Percentiles rank a stretch among this genome's conserved stretches.
These are phyloP conservation scores for Fusarium zealandicum DNA, from an alignment of 2,329 filamentous ascomycete genomes.

Conservation along the genomic window DNA sequence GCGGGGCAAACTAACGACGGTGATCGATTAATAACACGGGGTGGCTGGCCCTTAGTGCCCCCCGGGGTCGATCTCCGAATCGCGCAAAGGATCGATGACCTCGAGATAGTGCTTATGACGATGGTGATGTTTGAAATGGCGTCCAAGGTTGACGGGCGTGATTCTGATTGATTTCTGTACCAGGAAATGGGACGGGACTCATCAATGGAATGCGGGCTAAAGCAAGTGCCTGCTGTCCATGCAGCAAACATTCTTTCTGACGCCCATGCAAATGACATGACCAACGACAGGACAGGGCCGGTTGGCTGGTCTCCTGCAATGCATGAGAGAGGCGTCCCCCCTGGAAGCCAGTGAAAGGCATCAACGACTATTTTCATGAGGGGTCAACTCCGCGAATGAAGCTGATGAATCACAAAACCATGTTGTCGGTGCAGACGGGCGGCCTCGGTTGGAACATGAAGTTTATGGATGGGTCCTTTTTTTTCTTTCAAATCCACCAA, in stretches of 20 bases:
- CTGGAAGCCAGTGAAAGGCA: background rate
- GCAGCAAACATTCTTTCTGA: background rate
- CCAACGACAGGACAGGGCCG: background rate
- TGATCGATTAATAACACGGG: conserved; percentile 9
- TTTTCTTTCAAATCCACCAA: background rate
- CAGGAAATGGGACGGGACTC: no score
- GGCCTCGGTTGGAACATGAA: background rate
- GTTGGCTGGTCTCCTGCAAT: conserved; percentile 1
- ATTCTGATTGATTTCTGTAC: no score
- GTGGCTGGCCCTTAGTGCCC: background rate
- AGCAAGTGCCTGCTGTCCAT: background rate
- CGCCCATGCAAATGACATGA: conserved; percentile 1
- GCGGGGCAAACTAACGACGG: conserved; percentile 1
- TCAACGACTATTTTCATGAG: background rate
- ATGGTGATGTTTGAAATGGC: background rate
- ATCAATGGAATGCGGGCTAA: background rate
- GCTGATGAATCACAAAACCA: background rate
- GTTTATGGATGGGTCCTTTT: background rate
- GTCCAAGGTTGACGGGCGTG: background rate
- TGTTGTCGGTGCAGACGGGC: background rate
- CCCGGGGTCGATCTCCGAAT: conserved; percentile 10
- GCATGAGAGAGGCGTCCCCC: background rate
- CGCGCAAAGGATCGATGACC: conserved; percentile 23
- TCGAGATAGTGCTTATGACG: conserved; percentile 7
- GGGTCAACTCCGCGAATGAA: background rate